Conservation (phyloP, 176 grass and related monocot genomes). For the Ensete glaucum region DNA sequence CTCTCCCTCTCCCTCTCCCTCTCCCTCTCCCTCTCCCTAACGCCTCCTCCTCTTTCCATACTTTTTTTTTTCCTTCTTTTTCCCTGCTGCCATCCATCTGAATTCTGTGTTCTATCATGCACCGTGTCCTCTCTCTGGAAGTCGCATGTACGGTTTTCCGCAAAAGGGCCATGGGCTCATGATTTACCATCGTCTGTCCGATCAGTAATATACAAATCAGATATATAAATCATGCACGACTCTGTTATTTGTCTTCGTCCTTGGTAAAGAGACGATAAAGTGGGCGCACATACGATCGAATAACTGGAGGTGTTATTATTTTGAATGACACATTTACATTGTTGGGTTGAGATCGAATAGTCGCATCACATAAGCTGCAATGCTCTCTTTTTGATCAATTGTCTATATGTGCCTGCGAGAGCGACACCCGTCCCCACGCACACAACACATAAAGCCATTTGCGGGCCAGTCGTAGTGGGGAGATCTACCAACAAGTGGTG, state of each 20-base stretch:
- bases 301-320: too few relatives aligned
- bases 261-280: too few relatives aligned
- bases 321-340: background rate
- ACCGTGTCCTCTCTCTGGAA: too few relatives aligned
- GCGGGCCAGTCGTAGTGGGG: background rate
- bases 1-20: background rate
- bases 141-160: too few relatives aligned
- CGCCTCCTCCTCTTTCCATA: background rate
- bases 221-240: too few relatives aligned
- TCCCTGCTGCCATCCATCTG: background rate
- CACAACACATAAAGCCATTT: background rate
- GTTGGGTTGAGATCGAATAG: background rate
- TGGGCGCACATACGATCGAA: too few relatives aligned
- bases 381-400: background rate
- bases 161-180: too few relatives aligned
- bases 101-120: too few relatives aligned
- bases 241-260: too few relatives aligned
- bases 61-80: background rate
- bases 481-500: background rate
- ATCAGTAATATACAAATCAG: too few relatives aligned
- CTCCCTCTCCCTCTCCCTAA: background rate
- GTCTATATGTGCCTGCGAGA: background rate
- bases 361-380: background rate
- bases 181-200: too few relatives aligned
- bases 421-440: background rate